A percentile compares a stretch with the other conserved stretches of the same genome.
Evolutionary conservation across 352 stramenopile species (phyloP).

Genomic region (Phytophthora kernoviae): DNA sequence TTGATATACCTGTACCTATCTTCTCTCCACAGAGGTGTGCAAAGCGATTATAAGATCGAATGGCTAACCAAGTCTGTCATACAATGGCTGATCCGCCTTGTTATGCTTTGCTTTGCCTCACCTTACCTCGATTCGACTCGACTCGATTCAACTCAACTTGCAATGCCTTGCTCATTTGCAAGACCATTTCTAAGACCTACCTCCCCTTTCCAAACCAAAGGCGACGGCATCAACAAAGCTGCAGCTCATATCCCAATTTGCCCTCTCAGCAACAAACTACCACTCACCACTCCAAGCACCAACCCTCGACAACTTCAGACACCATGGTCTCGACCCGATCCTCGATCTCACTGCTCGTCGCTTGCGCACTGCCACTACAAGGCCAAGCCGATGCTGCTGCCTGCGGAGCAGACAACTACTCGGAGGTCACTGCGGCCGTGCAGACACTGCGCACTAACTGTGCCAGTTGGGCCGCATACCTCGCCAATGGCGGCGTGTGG

Average conservation of each 20-base stretch:
- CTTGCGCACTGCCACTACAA: neutral
- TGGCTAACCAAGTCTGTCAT: too few relatives aligned
- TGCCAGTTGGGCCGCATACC: conserved; percentile 14
- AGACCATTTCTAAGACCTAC: too few relatives aligned
- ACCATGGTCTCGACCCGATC: conserved; percentile 1
- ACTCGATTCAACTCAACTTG: too few relatives aligned
- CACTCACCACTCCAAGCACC: neutral
- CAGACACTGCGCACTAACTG: conserved; percentile 9
- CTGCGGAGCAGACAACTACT: conserved; percentile 5
- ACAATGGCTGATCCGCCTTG: too few relatives aligned
- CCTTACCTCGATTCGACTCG: too few relatives aligned
- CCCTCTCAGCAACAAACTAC: conserved; percentile 3
- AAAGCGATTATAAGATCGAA: too few relatives aligned
- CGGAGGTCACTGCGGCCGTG: conserved; percentile 4
- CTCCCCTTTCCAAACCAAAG: too few relatives aligned
- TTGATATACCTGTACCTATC: too few relatives aligned
- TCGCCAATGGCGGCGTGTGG: conserved; percentile 17
- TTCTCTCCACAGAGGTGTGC: too few relatives aligned
- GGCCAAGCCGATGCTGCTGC: neutral
- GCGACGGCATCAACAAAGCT: too few relatives aligned
- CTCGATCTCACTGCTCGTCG: neutral
- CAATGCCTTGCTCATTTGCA: too few relatives aligned
- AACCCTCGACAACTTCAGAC: neutral
- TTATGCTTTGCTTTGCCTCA: too few relatives aligned
- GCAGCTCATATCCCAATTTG: conserved; percentile 8